phyloP scores from a whole-genome alignment of 495 filamentous ascomycete species.

The Penicillium silybi region DNA sequence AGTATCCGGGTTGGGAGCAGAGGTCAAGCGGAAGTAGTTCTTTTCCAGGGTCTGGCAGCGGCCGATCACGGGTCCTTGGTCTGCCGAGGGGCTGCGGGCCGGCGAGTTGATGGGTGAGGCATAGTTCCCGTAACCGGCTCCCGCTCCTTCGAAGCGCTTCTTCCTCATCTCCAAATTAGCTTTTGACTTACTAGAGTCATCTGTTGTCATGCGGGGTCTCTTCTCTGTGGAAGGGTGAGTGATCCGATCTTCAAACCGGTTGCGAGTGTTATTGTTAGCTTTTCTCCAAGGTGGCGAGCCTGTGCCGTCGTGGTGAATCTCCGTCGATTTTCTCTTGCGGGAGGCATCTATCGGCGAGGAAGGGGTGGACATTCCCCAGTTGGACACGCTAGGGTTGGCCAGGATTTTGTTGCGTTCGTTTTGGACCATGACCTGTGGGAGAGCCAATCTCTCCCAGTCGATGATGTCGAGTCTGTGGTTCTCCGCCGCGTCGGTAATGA shows the following conservation, averaged over 20 bases:
- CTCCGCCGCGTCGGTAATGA: slow-evolving; percentile 78
- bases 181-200: slow-evolving; percentile 77
- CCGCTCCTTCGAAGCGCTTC: slow-evolving; percentile 75
- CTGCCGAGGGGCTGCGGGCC: slow-evolving; percentile 46
- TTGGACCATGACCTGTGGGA: slow-evolving; percentile 85
- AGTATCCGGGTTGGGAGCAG: slow-evolving; percentile 76
- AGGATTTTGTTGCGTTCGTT: slow-evolving; percentile 58
- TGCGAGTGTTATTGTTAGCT: slow-evolving; percentile 50
- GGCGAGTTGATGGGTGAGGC: slow-evolving; percentile 55
- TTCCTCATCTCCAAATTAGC: slow-evolving; percentile 83
- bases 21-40: slow-evolving; percentile 87
- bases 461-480: slow-evolving; percentile 60
- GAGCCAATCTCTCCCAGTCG: slow-evolving; percentile 76
- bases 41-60: slow-evolving; percentile 85
- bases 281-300: slow-evolving; percentile 67
- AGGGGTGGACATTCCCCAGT: slow-evolving; percentile 31
- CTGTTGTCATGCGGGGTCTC: slow-evolving; percentile 50
- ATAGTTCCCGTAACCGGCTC: slow-evolving; percentile 40
- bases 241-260: slow-evolving; percentile 72
- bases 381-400: slow-evolving; percentile 35
- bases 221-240: slow-evolving; percentile 60
- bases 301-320: slow-evolving; percentile 46
- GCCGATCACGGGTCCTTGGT: slow-evolving; percentile 78
- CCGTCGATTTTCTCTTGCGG: slow-evolving; percentile 80
- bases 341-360: slow-evolving; percentile 30